These are phyloP conservation scores for Malassezia dermatis DNA, from an alignment of 1,284 basidiomycete species.

Conservation along the genomic window DNA sequence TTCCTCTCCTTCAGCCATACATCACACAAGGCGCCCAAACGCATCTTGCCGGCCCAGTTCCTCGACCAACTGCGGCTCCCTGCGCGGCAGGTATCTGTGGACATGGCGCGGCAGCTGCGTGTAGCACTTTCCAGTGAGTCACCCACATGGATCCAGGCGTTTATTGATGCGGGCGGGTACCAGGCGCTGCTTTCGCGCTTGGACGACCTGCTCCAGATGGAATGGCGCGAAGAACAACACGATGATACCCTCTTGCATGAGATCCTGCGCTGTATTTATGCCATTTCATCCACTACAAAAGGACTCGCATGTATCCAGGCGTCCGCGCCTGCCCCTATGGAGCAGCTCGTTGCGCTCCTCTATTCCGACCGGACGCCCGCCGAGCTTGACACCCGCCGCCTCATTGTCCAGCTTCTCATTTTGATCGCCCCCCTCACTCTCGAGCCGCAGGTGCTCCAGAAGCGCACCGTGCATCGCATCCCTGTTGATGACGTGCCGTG, in stretches of 20 bases:
- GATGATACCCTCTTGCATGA: constrained; percentile 90
- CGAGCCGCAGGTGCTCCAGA: not conserved
- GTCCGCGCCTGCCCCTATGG: constrained; percentile 73
- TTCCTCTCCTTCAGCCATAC: not conserved
- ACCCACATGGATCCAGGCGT: constrained; percentile 78
- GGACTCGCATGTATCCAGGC: constrained; percentile 61
- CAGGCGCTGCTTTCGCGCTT: constrained; percentile 67
- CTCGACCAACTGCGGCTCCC: not conserved
- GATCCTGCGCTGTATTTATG: constrained; percentile 83
- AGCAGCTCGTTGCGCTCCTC: constrained; percentile 67
- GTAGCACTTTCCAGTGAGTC: constrained; percentile 37
- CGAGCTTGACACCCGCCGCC: constrained; percentile 74
- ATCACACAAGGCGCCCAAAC: not conserved
- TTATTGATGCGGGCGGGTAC: constrained; percentile 74
- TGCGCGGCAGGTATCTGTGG: constrained; percentile 1
- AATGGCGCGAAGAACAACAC: constrained; percentile 98
- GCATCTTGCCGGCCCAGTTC: not conserved
- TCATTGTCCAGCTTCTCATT: constrained; percentile 70
- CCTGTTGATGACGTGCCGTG: not conserved
- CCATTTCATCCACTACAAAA: constrained; percentile 75
- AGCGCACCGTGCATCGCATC: not conserved
- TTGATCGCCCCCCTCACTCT: constrained; percentile 42
- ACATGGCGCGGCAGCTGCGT: constrained; percentile 28
- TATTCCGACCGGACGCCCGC: constrained; percentile 97
- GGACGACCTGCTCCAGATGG: constrained; percentile 84